phyloP scores from a whole-genome alignment of 495 filamentous ascomycete species.

The Daldinia caldariorum region DNA sequence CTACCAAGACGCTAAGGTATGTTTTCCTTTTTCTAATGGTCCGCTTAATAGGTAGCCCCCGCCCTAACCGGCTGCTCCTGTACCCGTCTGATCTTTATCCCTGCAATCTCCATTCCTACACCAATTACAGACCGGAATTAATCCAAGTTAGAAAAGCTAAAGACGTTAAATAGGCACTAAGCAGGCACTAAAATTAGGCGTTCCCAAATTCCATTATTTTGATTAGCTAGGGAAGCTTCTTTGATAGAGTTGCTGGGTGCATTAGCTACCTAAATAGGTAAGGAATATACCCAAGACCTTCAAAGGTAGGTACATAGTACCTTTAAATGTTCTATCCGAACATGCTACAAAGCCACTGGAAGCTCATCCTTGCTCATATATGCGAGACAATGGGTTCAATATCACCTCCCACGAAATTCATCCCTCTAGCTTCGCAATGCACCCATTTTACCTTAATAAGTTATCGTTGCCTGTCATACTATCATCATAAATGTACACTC shows the following conservation, averaged over 20 bases:
- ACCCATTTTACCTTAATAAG: too few species aligned
- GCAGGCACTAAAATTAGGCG: not conserved
- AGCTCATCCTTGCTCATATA: constrained; percentile 30
- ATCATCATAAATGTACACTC: not conserved
- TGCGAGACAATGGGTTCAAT: constrained; percentile 2
- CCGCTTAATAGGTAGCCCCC: constrained; percentile 1
- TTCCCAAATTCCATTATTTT: constrained; percentile 7
- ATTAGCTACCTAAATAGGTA: too few species aligned
- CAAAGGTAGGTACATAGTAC: too few species aligned
- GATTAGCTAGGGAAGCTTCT: too few species aligned
- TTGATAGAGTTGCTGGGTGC: too few species aligned
- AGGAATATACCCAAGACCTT: too few species aligned
- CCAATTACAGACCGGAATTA: constrained; percentile 29
- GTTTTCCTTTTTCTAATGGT: constrained; percentile 9
- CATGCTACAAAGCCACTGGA: constrained; percentile 11
- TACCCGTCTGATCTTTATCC: constrained; percentile 42
- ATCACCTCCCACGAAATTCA: constrained; percentile 24
- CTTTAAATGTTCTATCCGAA: too few species aligned
- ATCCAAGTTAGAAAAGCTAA: constrained; percentile 18
- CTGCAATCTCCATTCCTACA: constrained; percentile 42
- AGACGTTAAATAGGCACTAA: not conserved
- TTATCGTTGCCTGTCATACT: not conserved
- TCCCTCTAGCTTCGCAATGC: too few species aligned
- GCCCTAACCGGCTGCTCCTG: constrained; percentile 23
- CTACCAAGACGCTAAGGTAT: too few species aligned